A percentile compares a stretch with the other conserved stretches of the same genome.
Evolutionary conservation across 129 eudicot genomes (phyloP).

Genomic region (Lonicera japonica): DNA sequence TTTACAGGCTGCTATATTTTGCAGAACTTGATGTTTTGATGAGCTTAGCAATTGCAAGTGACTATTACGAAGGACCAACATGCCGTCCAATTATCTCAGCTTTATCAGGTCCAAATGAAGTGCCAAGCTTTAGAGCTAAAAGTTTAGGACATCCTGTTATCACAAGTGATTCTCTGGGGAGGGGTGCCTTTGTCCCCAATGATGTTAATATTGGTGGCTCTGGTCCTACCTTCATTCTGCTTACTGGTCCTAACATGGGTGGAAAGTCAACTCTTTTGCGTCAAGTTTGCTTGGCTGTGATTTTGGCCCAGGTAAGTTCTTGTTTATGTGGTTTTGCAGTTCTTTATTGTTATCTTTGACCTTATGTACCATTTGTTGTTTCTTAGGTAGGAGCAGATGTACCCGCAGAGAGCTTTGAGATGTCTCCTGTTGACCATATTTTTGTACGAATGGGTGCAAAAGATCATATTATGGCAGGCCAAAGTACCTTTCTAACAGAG

Average conservation of each 20-base stretch:
- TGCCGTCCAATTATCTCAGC: slow-evolving; percentile 66
- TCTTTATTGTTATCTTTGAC: slow-evolving; percentile 7
- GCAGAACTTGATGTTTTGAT: slow-evolving; percentile 89
- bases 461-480: slow-evolving; percentile 99
- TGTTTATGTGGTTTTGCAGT: slow-evolving; percentile 2
- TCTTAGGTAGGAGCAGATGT: slow-evolving; percentile 94
- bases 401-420: slow-evolving; percentile 76
- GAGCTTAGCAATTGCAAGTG: slow-evolving; percentile 87
- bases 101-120: slow-evolving; percentile 29
- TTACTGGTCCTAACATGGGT: slow-evolving; percentile 99
- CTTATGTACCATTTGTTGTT: slow-evolving; percentile 8
- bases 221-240: slow-evolving; percentile 69
- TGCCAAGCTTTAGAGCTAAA: slow-evolving; percentile 59
- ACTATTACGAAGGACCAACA: slow-evolving; percentile 79
- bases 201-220: slow-evolving; percentile 80
- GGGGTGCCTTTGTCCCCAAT: slow-evolving; percentile 82
- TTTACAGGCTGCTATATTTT: slow-evolving; percentile 14
- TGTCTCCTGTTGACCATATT: slow-evolving; percentile 81
- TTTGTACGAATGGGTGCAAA: slow-evolving; percentile 99
- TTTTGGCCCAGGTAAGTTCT: slow-evolving; percentile 80
- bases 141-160: slow-evolving; percentile 88
- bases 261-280: slow-evolving; percentile 98
- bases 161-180: slow-evolving; percentile 71
- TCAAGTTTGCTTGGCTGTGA: slow-evolving; percentile 94
- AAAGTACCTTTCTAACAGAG: slow-evolving; percentile 96